A percentile compares a stretch with the other conserved stretches of the same genome.
Evolutionary conservation across 192 early-diverging fungal genomes (phyloP).

Genomic region (Linnemannia schmuckeri): DNA sequence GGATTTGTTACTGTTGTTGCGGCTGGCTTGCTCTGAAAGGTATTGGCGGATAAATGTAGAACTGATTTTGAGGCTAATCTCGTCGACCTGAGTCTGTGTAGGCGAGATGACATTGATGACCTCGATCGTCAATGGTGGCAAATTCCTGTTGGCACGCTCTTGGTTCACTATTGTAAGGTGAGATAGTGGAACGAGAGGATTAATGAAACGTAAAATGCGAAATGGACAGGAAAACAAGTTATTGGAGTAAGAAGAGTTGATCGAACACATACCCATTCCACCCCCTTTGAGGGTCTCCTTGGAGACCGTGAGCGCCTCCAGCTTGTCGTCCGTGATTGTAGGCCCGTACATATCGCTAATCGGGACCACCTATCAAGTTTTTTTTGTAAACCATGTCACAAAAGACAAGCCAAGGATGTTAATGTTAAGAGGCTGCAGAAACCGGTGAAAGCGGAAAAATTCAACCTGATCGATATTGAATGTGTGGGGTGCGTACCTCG

Average conservation of each 20-base stretch:
- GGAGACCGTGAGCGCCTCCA: slow-evolving; percentile 87
- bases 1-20: not conserved
- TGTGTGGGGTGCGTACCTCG: slow-evolving; percentile 36
- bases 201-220: not conserved
- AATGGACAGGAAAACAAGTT: not conserved
- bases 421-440: not conserved
- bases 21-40: slow-evolving; percentile 44
- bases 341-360: slow-evolving; percentile 92
- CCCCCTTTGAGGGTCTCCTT: slow-evolving; percentile 86
- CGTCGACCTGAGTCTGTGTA: slow-evolving; percentile 46
- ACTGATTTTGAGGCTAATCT: slow-evolving; percentile 77
- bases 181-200: not conserved
- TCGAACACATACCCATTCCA: slow-evolving; percentile 66
- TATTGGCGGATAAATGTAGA: slow-evolving; percentile 81
- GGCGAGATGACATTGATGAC: slow-evolving; percentile 80
- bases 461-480: not conserved
- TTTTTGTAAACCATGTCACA: too few species aligned
- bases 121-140: slow-evolving; percentile 71
- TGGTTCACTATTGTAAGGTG: slow-evolving; percentile 74
- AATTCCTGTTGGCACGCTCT: slow-evolving; percentile 68
- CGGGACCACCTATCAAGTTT: slow-evolving; percentile 66
- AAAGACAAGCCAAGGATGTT: not conserved
- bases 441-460: not conserved
- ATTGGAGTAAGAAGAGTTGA: not conserved
- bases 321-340: slow-evolving; percentile 75